Percentiles rank a stretch among this genome's conserved stretches.
These are phyloP conservation scores for Cynara cardunculus DNA, from an alignment of 129 eudicot genomes.

Conservation along the genomic window DNA sequence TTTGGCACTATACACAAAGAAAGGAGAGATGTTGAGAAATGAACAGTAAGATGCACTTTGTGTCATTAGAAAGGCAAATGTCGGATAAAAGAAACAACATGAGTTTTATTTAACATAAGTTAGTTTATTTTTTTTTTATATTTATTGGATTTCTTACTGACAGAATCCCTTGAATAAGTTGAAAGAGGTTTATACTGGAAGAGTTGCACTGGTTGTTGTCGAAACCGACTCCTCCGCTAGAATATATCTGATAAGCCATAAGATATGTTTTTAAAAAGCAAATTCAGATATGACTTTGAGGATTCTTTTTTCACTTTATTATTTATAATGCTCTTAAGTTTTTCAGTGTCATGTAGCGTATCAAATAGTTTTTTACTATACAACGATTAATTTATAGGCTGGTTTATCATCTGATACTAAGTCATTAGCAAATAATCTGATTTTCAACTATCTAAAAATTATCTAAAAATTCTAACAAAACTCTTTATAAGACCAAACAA, in stretches of 20 bases:
- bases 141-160: too few relatives aligned
- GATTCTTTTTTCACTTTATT: background rate
- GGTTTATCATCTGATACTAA: background rate
- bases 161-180: too few relatives aligned
- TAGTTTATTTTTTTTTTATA: too few relatives aligned
- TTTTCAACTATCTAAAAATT: too few relatives aligned
- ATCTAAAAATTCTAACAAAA: too few relatives aligned
- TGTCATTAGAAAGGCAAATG: background rate
- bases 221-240: too few relatives aligned
- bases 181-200: too few relatives aligned
- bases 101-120: too few relatives aligned
- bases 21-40: background rate
- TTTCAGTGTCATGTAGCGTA: background rate
- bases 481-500: too few relatives aligned
- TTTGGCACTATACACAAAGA: background rate
- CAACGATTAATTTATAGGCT: background rate
- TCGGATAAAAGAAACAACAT: background rate
- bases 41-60: background rate
- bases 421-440: background rate
- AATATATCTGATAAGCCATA: background rate
- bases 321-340: background rate
- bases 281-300: background rate
- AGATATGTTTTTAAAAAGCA: background rate
- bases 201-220: too few relatives aligned
- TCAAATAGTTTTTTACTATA: background rate